phyloP scores from a whole-genome alignment of 305 asterid genomes.

The Plantago coronopus region DNA sequence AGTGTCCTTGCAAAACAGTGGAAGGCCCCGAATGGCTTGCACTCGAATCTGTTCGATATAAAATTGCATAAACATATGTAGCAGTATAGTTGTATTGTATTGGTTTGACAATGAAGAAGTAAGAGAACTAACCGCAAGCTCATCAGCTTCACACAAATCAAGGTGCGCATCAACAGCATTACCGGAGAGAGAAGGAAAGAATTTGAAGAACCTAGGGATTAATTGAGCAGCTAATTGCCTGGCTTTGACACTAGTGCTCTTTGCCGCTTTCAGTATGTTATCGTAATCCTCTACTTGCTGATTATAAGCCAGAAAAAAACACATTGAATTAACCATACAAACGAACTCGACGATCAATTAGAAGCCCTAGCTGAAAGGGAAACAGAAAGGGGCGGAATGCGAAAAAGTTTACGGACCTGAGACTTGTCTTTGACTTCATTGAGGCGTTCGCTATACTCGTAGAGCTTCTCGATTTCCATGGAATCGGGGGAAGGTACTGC shows the following conservation, averaged over 20 bases:
- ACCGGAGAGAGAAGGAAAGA: constrained; percentile 62
- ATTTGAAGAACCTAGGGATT: constrained; percentile 86
- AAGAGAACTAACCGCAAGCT: constrained; percentile 66
- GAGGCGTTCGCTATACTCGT: constrained; percentile 80
- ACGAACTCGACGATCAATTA: not conserved
- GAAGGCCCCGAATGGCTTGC: constrained; percentile 97
- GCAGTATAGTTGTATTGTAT: too few species aligned
- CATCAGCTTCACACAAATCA: constrained; percentile 95
- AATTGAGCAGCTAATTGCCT: constrained; percentile 95
- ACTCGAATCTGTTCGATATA: constrained; percentile 57
- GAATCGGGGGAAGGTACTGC: constrained; percentile 41
- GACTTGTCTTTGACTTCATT: constrained; percentile 84
- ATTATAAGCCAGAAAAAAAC: constrained; percentile 20
- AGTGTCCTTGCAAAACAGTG: constrained; percentile 97
- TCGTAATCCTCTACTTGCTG: constrained; percentile 74
- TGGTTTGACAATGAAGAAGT: constrained; percentile 12
- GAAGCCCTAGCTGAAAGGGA: not conserved
- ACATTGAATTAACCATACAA: constrained; percentile 2
- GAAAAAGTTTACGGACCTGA: constrained; percentile 41
- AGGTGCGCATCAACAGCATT: constrained; percentile 86
- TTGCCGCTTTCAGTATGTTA: constrained; percentile 68
- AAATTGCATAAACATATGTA: not conserved
- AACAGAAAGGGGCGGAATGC: constrained; percentile 6
- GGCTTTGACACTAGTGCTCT: constrained; percentile 72
- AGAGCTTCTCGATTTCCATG: constrained; percentile 72